Evolutionary conservation across 495 filamentous ascomycete species (phyloP).

Genomic region (Tuber brumale): DNA sequence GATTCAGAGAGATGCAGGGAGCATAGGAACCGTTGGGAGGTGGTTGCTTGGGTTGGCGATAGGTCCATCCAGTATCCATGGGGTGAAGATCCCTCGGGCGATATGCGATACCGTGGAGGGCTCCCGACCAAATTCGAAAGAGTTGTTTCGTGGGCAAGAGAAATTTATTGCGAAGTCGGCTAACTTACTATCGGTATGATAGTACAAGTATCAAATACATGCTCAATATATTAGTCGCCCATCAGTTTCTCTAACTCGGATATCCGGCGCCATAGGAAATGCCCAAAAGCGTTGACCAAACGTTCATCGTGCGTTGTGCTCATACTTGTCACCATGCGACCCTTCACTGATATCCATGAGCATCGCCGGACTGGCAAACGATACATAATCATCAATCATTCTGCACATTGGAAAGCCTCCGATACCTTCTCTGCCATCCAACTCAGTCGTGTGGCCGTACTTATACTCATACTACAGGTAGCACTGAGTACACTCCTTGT

Average conservation of each 20-base stretch:
- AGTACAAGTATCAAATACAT: background rate
- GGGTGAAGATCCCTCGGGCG: background rate
- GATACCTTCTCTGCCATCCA: background rate
- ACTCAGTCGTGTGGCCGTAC: background rate
- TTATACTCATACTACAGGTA: no score
- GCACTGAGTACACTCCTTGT: background rate
- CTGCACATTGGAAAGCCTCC: background rate
- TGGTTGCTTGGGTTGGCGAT: background rate
- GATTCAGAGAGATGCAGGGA: no score
- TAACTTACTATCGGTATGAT: background rate
- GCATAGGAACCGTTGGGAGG: no score
- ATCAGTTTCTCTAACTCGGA: background rate
- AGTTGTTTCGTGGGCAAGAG: background rate
- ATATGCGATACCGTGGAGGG: background rate
- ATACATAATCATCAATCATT: background rate
- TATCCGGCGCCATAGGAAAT: background rate
- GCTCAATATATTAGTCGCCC: background rate
- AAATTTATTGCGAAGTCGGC: background rate
- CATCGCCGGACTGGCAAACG: background rate
- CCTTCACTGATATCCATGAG: background rate
- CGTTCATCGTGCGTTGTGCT: background rate
- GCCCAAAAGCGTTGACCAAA: background rate
- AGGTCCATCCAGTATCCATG: background rate
- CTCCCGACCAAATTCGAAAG: background rate
- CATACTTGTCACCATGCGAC: background rate